Conservation (phyloP, 2,329 filamentous ascomycete species). For the Xylaria sp. region DNA sequence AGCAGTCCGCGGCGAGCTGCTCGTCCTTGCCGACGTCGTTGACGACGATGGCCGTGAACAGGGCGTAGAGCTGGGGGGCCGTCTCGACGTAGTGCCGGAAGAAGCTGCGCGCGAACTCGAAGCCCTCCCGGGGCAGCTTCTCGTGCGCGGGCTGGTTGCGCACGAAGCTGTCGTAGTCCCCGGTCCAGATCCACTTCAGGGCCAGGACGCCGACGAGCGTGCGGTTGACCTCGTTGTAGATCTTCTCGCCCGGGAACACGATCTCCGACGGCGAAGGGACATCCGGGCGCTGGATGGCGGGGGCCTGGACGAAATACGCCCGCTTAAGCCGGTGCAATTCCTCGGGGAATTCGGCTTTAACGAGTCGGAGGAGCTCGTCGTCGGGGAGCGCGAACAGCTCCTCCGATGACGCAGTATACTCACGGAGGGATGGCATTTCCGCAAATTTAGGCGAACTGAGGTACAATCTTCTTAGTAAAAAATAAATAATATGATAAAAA, state of each 20-base stretch:
- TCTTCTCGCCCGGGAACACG: constrained; percentile 31
- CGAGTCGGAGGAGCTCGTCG: constrained; percentile 28
- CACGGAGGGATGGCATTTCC: neutral
- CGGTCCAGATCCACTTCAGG: constrained; percentile 41
- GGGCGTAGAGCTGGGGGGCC: constrained; percentile 36
- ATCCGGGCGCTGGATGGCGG: constrained; percentile 4
- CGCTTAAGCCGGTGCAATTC: constrained; percentile 37
- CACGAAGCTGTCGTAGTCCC: constrained; percentile 40
- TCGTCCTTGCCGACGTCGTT: constrained; percentile 44
- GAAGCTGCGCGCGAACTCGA: constrained; percentile 33
- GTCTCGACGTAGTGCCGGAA: constrained; percentile 22
- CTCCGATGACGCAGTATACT: neutral
- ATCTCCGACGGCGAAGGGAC: constrained; percentile 33
- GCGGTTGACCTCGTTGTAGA: constrained; percentile 45
- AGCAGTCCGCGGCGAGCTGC: constrained; percentile 30
- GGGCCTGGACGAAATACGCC: constrained; percentile 31
- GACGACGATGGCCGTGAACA: constrained; percentile 40
- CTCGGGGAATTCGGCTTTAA: constrained; percentile 31
- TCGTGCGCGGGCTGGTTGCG: constrained; percentile 29
- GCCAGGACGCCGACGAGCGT: constrained; percentile 42
- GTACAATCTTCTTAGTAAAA: neutral
- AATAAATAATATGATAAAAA: neutral
- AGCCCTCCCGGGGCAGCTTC: constrained; percentile 34
- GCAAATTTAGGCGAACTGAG: constrained; percentile 15
- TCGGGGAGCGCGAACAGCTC: constrained; percentile 24